Base-by-base conservation (phyloP, 345 rosid genomes). In the Eutrema heterophyllum region DNA sequence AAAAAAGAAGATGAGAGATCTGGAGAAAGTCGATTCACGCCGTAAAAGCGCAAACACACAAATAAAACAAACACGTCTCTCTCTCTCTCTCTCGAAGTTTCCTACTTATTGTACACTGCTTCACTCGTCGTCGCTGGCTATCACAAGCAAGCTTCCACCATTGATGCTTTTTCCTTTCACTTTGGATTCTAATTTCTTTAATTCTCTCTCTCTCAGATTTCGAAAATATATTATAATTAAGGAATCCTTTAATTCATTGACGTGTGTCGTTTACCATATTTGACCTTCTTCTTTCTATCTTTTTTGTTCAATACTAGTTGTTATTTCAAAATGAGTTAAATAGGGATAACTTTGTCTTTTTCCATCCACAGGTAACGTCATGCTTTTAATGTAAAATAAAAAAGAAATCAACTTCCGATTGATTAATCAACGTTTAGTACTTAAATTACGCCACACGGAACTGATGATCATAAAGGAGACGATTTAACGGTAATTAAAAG, bases 261-360 rank as follows among this genome's bases (percentile, higher is more conserved):
- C 72, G 72, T 21, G 33, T 66, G 72, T 67, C 74, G 64, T 51
- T 68, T 75, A 75, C 79, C 74, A 24, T 43, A 59, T 60, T 68
- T 75, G 74, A 75, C 79, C 79, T 75, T 60, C 5, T 66, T 1
- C 33, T 24, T 65, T 11, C 0, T 0, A n/a, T 21, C 2, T 36
- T 24, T 36, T 26, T 18, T 6, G 50, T 65, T 33, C 77, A 21
- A 21, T 48, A 54, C 64, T n/a, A n/a, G 50, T 27, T 36, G 16
- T 71, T 51, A 18, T 0, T 54, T 54, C 43, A 6, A 2, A 6
- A 4, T 48, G 26, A 8, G 4, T 36, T 45, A 2, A 15, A 6
- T 46, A 48, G 39, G 78, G 67, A 16, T 74, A 48, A 0, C 16
- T 56, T 66, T 8, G 78, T 74, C 44, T 53, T 64, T n/a, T 73